Evolutionary conservation across 1,284 basidiomycete species (phyloP), one percentile per base, ranked within the genome.

Genomic region (Cronartium quercuum): DNA sequence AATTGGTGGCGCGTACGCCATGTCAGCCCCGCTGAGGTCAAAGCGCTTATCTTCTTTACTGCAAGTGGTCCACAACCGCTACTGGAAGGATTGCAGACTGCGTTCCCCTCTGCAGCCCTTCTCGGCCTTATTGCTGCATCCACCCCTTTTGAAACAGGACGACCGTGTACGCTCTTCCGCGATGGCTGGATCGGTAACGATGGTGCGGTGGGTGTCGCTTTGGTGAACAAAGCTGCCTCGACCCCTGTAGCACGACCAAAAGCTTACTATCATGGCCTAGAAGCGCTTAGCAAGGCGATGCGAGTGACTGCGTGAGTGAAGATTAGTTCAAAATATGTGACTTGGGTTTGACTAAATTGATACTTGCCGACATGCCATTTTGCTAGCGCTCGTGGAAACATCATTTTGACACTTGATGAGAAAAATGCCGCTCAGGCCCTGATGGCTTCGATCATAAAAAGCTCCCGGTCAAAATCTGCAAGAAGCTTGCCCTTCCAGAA

Each of bases 101-200:
- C 4, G 7, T 73, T 73, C 9, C 47, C 62, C 38, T 55, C 51
- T 7, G 42, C 70, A 34, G 37, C 18, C 12, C 24, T 73, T 2
- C 62, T 73, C 34, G 70, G 70, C 21, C 63, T 73, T 10, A 57
- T 73, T 58, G 70, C 41, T 29, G 63, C 70, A 24, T 66, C 70
- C 37, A 73, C 70, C 21, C 41, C 70, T 7, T 73, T 73, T 44
- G 70, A 73, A 60, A 73, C 70, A 29, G 70, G 70, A 55, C 44
- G 70, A 60, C 10, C 29, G 2, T 57, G 62, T 42, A 73, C 70
- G 13, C 57, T 73, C 40, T 66, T 73, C 41, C 44, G 63, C 29
- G 42, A 57, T 42, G 47, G 41, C 21, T 60, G 62, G 62, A 66
- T 73, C 18, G 70, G 70, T 42, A 34, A 73, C 10, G 35, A 66